Evolutionary conservation across 2,329 filamentous ascomycete species (phyloP).

Genomic region (Aureobasidium melanogenum): DNA sequence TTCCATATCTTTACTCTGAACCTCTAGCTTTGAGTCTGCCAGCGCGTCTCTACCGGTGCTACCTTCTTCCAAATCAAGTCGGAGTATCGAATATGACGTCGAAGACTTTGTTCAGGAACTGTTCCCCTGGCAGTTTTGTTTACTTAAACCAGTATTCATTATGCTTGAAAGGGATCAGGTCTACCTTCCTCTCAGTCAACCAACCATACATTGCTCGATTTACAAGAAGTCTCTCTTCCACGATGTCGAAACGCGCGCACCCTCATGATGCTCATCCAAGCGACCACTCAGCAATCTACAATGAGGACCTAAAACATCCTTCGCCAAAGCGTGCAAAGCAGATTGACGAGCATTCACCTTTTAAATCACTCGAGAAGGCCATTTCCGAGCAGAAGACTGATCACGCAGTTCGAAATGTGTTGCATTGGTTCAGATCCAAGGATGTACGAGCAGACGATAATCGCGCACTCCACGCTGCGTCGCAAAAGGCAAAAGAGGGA

Average conservation of each 20-base stretch:
- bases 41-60: not conserved
- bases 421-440: constrained; percentile 45
- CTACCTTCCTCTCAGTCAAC: not conserved
- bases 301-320: constrained; percentile 30
- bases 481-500: constrained; percentile 36
- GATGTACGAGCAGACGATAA: constrained; percentile 44
- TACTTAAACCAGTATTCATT: not conserved
- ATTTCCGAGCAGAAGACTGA: constrained; percentile 32
- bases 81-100: not conserved
- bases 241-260: constrained; percentile 6
- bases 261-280: constrained; percentile 8
- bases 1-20: not conserved
- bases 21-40: not conserved
- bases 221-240: not conserved
- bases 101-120: not conserved
- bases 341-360: constrained; percentile 38
- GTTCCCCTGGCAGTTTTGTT: not conserved
- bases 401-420: constrained; percentile 32
- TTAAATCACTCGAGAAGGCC: constrained; percentile 31
- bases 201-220: not conserved
- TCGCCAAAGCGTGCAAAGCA: constrained; percentile 42
- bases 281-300: constrained; percentile 4
- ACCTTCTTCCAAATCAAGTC: not conserved
- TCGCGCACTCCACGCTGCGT: constrained; percentile 37
- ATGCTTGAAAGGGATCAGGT: not conserved